Base-by-base conservation (phyloP, 176 grass and related monocot species). In the Thinopyrum elongatum region DNA sequence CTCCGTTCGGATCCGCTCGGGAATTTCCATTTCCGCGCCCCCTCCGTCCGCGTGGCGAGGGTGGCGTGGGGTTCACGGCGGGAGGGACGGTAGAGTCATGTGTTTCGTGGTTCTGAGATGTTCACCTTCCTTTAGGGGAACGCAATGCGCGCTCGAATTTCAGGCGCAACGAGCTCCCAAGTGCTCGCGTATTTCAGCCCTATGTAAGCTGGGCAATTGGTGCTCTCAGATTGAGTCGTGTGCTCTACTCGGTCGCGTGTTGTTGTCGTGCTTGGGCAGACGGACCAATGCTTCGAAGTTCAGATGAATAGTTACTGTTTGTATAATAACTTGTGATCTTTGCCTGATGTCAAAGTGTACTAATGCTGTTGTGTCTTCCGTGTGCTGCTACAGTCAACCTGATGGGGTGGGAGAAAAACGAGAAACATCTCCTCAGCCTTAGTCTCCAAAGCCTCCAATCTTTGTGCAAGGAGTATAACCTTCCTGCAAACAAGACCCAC, bases 381-480 rank as follows among this genome's bases (percentile, higher is more conserved):
- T 67, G 28, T n/a, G 44, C 65, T 62, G 55, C 7, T 70, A 71
- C 73, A 91, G 77, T 21, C 77, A 33, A 77, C 68, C 77, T 74
- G 29, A 94, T 95, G 91, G 90, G 82, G 59, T 92, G 78, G 63
- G 86, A 90, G 34, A 88, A 95, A 65, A 89, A 66, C 60, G 80
- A 87, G 64, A 91, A 89, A 39, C 76, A 80, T 49, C 88, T 94
- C 79, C 83, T 98, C 41, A n/a, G 84, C 49, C 88, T 94, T 76
- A 76, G 79, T 55, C 82, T 89, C 82, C 91, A 83, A 44, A 94
- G 92, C 12, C 93, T 98, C 26, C 96, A 98, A 79, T 76, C 60
- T 74, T 86, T 98, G 55, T 98, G 93, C 88, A 98, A 92, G 85
- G 82, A 74, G 53, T 81, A 95, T 63, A 89, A 91, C 61, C 90